Base-by-base conservation (phyloP, 257 asterid species). In the Mitragyna speciosa region DNA sequence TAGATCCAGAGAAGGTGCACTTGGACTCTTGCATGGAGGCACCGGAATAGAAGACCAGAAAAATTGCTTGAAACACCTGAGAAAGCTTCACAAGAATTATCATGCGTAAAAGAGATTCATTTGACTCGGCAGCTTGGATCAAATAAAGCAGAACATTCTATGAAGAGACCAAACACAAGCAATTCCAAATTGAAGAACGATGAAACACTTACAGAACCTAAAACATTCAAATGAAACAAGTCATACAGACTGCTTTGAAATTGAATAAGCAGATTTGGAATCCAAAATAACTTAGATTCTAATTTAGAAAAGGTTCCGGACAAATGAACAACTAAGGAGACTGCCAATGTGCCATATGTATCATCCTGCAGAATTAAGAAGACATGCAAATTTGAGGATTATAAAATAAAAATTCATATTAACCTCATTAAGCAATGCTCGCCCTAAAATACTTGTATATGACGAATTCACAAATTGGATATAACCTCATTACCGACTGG, bases 41-140 rank as follows among this genome's bases (percentile, higher is more conserved):
- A 0, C 14, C 24, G 67, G 67, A n/a, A 22, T 22, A 58, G 65
- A 71, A 22, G 17, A 39, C 78, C 58, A 33, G n/a, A 43, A 49
- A 20, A 73, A 24, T 48, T 72, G 41, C 54, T 26, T 12, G 36
- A 61, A 20, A 59, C 78, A 47, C 73, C 78, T 64, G 83, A 33
- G 64, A 72, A 71, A 64, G 41, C 69, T 59, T 61, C 78, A 20
- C 16, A 48, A 30, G 36, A 45, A 24, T 43, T 63, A 24, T 41
- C 69, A 56, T 11, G 9, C 31, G 33, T 41, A 52, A 15, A 48
- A 45, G 56, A 75, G 71, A 75, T 39, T 71, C 20, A 74, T 15
- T 61, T 72, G 49, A 68, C 73, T 51, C 24, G 16, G 47, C 47
- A 77, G 30, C 68, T 68, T 7, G 49, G 65, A 36, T 69, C 47